Evolutionary conservation across 2,329 filamentous ascomycete genomes (phyloP).

Genomic region (Xylariaceae sp.): DNA sequence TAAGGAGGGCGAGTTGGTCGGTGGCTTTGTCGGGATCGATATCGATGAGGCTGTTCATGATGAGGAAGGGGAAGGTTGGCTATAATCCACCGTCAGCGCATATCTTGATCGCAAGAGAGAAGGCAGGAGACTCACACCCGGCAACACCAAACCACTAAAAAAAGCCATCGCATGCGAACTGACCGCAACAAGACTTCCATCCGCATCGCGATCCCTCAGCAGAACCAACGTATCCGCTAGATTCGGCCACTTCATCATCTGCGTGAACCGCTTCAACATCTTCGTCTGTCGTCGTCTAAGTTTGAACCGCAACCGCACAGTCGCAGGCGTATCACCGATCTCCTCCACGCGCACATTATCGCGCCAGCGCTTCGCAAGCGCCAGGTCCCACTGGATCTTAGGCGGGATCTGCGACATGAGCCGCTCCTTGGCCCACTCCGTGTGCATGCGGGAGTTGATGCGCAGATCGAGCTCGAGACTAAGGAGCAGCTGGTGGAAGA

Average conservation of each 20-base stretch:
- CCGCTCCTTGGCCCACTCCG: constrained; percentile 59
- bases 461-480: constrained; percentile 67
- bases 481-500: constrained; percentile 73
- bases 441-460: constrained; percentile 58
- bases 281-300: constrained; percentile 64
- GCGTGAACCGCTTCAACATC: constrained; percentile 62
- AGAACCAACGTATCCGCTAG: constrained; percentile 58
- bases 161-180: constrained; percentile 72
- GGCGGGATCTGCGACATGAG: constrained; percentile 61
- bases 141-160: constrained; percentile 68
- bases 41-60: constrained; percentile 74
- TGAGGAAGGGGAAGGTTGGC: constrained; percentile 63
- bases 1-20: constrained; percentile 60
- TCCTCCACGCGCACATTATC: constrained; percentile 63
- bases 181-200: constrained; percentile 53
- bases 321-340: constrained; percentile 48
- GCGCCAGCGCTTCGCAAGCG: constrained; percentile 67
- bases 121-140: constrained; percentile 48
- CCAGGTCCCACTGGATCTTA: constrained; percentile 66
- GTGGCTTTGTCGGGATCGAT: constrained; percentile 64
- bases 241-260: constrained; percentile 73
- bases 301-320: constrained; percentile 59
- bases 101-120: background rate
- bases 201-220: constrained; percentile 54
- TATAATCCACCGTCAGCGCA: constrained; percentile 22